Conservation (phyloP, 164 flowering plant genomes). For the Santalum album region DNA sequence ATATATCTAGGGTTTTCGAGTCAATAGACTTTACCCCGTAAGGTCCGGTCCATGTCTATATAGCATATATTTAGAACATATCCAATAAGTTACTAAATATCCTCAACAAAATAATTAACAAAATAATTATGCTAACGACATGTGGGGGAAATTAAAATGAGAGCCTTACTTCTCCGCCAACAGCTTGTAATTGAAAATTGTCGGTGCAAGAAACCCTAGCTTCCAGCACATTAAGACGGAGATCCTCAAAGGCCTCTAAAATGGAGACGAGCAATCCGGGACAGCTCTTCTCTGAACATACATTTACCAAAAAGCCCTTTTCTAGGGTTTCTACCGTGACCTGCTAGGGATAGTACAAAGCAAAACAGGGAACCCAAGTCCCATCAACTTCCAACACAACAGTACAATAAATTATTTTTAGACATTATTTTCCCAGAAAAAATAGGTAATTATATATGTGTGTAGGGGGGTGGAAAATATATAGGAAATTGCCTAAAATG, state of each 20-base stretch:
- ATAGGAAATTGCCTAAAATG: too few relatives aligned
- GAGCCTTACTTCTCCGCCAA: constrained; percentile 37
- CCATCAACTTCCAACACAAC: not conserved
- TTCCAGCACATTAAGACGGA: constrained; percentile 46
- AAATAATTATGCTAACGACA: too few relatives aligned
- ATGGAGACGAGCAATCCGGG: constrained; percentile 47
- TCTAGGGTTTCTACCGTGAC: constrained; percentile 55
- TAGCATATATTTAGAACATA: too few relatives aligned
- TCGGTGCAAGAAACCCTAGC: constrained; percentile 65
- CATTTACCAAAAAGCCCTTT: constrained; percentile 40
- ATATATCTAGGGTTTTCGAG: too few relatives aligned
- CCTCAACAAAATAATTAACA: too few relatives aligned
- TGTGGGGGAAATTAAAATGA: too few relatives aligned
- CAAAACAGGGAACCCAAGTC: not conserved
- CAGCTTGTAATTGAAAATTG: constrained; percentile 38
- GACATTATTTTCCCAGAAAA: too few relatives aligned
- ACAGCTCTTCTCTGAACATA: constrained; percentile 34
- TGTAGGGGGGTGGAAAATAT: too few relatives aligned
- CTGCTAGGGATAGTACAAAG: constrained; percentile 14
- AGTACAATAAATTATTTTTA: not conserved
- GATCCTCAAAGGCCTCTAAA: constrained; percentile 48
- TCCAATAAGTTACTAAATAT: too few relatives aligned
- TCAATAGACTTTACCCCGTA: too few relatives aligned
- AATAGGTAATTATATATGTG: too few relatives aligned
- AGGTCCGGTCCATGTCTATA: too few relatives aligned